Base-by-base conservation (phyloP, 2,329 filamentous ascomycete species). In the Diaporthe caulivora region DNA sequence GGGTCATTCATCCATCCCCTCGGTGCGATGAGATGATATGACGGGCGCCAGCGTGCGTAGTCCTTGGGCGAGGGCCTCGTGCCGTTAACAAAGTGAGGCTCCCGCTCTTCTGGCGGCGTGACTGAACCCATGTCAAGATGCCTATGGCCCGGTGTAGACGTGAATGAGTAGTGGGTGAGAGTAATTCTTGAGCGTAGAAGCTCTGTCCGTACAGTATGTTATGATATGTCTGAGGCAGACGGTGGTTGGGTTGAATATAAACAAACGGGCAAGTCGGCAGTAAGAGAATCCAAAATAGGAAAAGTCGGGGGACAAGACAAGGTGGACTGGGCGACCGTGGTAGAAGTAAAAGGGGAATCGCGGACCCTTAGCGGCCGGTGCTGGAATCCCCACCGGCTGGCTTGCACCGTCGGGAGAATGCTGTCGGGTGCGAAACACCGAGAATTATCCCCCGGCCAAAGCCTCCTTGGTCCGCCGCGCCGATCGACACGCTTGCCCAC, bases 1-100 rank as follows among this genome's bases (percentile, higher is more conserved):
- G 87, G 86, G 75, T 88, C 84, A 80, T 86, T 78, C 76, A 82
- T 74, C 81, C 79, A 80, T 2, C 79, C 78, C 1, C 62, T 55
- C 15, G 78, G 76, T 13, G 78, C 62, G n/a, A 75, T 78, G 51
- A 80, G 72, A 60, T 80, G 76, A 53, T 73, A 76, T 26, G 65
- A 55, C 17, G 75, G 75, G 31, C 71, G 71, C 71, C 71, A 73
- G 31, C 71, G 71, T 5, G 51, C 29, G 40, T 54, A 67, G 60
- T 72, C 70, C 24, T 72, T 72, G 57, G 47, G 31, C 31, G 62
- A 40, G 24, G 51, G 18, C 44, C 44, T 55, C n/a, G 49, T 44
- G 47, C 37, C 34, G 26, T 53, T 40, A 3, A 26, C n/a, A 26
- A 51, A 29, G 44, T n/a, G 21, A 24, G 44, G 31, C 62, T 37